Evolutionary conservation across 495 filamentous ascomycete species (phyloP).

Genomic region (Entonaema liquescens): DNA sequence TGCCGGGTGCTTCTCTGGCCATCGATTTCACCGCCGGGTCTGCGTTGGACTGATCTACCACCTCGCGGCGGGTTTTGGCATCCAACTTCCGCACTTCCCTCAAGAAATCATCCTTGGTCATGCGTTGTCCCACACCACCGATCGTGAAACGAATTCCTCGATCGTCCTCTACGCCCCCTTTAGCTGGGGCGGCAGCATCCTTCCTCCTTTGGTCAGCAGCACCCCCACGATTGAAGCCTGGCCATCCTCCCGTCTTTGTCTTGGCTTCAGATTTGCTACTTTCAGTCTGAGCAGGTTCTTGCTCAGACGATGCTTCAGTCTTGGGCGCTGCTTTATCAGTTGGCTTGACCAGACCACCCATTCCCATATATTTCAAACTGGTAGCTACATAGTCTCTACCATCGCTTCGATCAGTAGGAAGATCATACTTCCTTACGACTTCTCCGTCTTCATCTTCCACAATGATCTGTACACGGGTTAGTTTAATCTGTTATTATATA

Average conservation of each 20-base stretch:
- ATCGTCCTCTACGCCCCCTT: conserved; percentile 72
- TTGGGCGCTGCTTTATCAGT: conserved; percentile 42
- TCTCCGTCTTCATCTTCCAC: conserved; percentile 98
- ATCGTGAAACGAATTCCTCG: conserved; percentile 89
- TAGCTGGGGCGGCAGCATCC: conserved; percentile 49
- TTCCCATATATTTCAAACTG: conserved; percentile 57
- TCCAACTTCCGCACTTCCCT: conserved; percentile 82
- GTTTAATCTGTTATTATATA: neutral
- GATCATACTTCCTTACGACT: conserved; percentile 95
- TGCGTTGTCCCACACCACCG: conserved; percentile 70
- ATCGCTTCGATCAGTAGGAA: conserved; percentile 61
- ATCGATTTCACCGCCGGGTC: conserved; percentile 64
- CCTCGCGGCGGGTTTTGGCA: conserved; percentile 73
- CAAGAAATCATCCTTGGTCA: conserved; percentile 95
- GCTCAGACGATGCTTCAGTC: conserved; percentile 36
- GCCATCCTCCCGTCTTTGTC: conserved; percentile 55
- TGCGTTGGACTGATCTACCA: conserved; percentile 73
- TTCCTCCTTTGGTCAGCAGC: conserved; percentile 52
- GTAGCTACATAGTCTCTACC: conserved; percentile 54
- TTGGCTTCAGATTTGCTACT: conserved; percentile 34
- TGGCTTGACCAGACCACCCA: conserved; percentile 54
- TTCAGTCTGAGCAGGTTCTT: conserved; percentile 18
- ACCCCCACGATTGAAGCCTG: conserved; percentile 60
- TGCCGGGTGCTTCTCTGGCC: conserved; percentile 59
- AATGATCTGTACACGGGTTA: conserved; percentile 70